Evolutionary conservation across 352 stramenopile species (phyloP), one percentile per base, ranked within the genome.

Genomic region (Globisporangium spiculum): DNA sequence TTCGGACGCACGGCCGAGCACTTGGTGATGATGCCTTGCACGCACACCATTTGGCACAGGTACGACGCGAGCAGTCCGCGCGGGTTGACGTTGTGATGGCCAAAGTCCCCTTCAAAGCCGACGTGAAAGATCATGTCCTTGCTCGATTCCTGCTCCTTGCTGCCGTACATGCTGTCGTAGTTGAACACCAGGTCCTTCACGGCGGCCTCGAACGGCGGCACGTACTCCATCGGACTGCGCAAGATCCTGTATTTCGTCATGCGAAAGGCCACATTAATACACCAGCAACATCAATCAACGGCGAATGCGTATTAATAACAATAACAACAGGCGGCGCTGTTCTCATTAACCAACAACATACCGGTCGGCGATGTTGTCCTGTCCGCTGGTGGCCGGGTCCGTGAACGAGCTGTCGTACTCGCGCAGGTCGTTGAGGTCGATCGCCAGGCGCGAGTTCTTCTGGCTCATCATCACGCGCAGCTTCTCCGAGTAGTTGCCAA

Each of bases 1-100:
- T 99, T 99, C 12, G 98, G 98, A 61, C 98, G 96, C 65, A 99
- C 94, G 3, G 93, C 84, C 12, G 97, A 98, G 85, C 93, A 97
- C 81, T 99, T 99, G 18, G 98, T 99, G 26, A 99, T 97, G 66
- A 99, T 99, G 16, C 98, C 98, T 74, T 99, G 97, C 0, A 99
- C 96, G 70, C 97, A 99, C 48, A 99, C 97, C 67, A 99, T 89
- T 63, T 98, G 89, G 9, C 93, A 94, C 10, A 99, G 76, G 41
- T 95, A 96, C 6, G 78, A 87, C 9, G 94, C 94, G 8, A 94
- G 84, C 30, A 99, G 81, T 0, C 90, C 88, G 44, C 98, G 89
- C n/a, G 98, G 98, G 69, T 89, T 98, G 18, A 98, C 88, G 52
- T 98, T 91, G 69, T 96, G 80, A 61, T 91, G 81, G 12, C 94